Base-by-base conservation (phyloP, 2,329 filamentous ascomycete genomes). In the Ophiosphaerella korrae region DNA sequence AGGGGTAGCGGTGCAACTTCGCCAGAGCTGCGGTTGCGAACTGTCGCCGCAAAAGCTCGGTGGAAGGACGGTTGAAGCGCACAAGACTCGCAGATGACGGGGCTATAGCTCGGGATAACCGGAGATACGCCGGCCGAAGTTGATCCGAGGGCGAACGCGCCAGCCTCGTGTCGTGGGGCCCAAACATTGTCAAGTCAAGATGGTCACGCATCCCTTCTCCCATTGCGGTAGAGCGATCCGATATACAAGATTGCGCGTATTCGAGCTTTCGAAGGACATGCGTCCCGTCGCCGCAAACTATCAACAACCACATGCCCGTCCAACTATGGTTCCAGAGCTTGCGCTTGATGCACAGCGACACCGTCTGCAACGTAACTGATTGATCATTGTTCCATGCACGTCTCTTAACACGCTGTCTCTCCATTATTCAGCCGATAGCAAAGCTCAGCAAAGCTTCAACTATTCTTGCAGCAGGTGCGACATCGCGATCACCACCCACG, bases 11-110 rank as follows among this genome's bases (percentile, higher is more conserved):
- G 66, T 63, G 54, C 61, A 64, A 54, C 46, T 52, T 64, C 64
- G 66, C 26, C 52, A 50, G 32, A 26, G 46, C 50, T 62, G 63
- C 67, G 66, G 66, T 29, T 62, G 66, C 67, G 67, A 70, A 50
- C 32, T 64, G 57, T 67, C 55, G 53, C 64, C 64, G 63, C 54
- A 29, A 55, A 60, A 58, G 39, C 45, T 65, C 62, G 62, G 57
- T 34, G 18, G 13, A 42, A 34, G 21, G 8, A 18, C 45, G 62
- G 63, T 14, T 39, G 42, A 58, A 46, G 33, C 52, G 62, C 60
- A 53, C 52, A 21, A 55, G 43, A 31, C 36, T 39, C 53, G 58
- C 58, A 52, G 48, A 57, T 51, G 50, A 23, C 32, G 14, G 21
- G 60, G 50, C 41, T 29, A 38, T 42, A 35, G 40, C 36, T 62